phyloP scores from a whole-genome alignment of 2,329 filamentous ascomycete genomes.

The Cryphonectria radicalis region DNA sequence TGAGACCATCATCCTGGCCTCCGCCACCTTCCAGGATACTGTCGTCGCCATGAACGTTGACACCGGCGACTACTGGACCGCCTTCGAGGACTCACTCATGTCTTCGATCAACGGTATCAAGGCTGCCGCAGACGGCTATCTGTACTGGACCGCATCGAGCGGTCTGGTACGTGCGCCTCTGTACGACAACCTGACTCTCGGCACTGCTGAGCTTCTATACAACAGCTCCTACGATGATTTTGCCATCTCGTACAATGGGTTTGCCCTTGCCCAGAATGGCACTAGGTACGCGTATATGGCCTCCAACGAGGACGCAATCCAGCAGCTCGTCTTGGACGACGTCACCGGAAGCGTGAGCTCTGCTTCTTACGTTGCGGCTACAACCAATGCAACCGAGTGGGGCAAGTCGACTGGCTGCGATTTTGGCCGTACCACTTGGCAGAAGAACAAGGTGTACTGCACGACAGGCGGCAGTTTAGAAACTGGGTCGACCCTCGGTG shows the following conservation, averaged over 20 bases:
- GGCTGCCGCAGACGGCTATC: background rate
- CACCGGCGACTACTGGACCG: constrained; percentile 15
- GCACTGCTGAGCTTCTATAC: constrained; percentile 11
- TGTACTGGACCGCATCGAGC: constrained; percentile 12
- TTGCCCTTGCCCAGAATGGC: background rate
- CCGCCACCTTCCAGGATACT: constrained; percentile 9
- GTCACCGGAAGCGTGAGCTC: constrained; percentile 10
- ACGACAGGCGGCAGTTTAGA: constrained; percentile 5
- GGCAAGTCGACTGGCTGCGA: constrained; percentile 14
- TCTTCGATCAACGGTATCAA: constrained; percentile 15
- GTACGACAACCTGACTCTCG: constrained; percentile 6
- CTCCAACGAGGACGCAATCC: background rate
- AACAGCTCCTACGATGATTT: constrained; percentile 13
- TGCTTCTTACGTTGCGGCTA: background rate
- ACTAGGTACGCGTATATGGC: constrained; percentile 10
- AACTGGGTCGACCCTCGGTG: constrained; percentile 5
- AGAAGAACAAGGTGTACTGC: constrained; percentile 18
- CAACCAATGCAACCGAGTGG: background rate
- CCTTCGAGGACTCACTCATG: constrained; percentile 5
- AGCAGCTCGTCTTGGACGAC: constrained; percentile 5
- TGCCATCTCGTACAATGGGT: constrained; percentile 12
- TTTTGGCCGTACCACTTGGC: constrained; percentile 8
- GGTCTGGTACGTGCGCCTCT: constrained; percentile 1
- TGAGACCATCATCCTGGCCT: constrained; percentile 16
- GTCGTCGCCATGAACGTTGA: constrained; percentile 12